Evolutionary conservation across 2,329 filamentous ascomycete species (phyloP), one percentile per base, ranked within the genome.

Genomic region (Pseudocercospora fijiensis): DNA sequence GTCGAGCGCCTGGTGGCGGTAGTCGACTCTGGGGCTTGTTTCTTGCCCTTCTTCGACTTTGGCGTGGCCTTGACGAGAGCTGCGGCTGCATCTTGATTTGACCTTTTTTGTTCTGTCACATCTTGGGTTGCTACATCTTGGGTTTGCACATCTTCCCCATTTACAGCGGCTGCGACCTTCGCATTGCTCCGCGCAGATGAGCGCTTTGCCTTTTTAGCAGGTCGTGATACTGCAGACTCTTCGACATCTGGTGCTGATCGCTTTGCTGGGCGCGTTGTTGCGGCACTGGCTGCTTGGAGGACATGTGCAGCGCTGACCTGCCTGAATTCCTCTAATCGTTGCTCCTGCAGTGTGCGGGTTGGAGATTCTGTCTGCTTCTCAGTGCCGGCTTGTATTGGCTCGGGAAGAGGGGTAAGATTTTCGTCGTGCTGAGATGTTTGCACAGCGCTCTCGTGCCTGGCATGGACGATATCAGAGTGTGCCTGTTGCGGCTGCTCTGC

Each of bases 171-270:
- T 33, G 68, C 69, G 4, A 67, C 66, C 16, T 22, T 64, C 16
- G 64, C 65, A 62, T 70, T 71, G 52, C 66, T 72, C 30, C 68
- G 56, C 13, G 68, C 61, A 10, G 69, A 68, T 8, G 58, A 65
- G 24, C 59, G 60, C 66, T 70, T 72, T 45, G 60, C 57, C 57
- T 61, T 64, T 59, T 71, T 71, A 3, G 67, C 62, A 30, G 69
- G 65, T n/a, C 64, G 43, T 30, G 60, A 24, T 51, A 51, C 62
- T 30, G 63, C 13, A 2, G 55, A 22, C 2, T 66, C 24, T 26
- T 58, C 28, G 2, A 45, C 58, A 26, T 51, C 61, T 41, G 55
- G 59, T 45, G 56, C 51, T 57, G 59, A 60, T 43, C 62, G 57
- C 49, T 61, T 61, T 18, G 55, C 33, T 27, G 58, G 9, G 10